phyloP scores from a whole-genome alignment of 2,329 filamentous ascomycete genomes.

The Apiospora saccharicola region DNA sequence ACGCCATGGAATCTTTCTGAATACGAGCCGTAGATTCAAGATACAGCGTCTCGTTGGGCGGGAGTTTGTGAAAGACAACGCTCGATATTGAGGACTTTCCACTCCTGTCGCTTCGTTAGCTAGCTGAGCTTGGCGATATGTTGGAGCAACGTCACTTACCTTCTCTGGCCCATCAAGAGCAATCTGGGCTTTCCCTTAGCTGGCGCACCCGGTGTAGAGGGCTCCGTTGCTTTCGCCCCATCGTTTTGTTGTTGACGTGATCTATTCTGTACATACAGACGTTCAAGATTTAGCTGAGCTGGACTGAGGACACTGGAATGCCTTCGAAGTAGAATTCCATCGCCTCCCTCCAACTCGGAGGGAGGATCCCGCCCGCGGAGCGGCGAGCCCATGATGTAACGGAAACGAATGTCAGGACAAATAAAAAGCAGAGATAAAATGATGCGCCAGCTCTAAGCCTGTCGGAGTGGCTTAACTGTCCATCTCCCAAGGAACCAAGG shows the following conservation, averaged over 20 bases:
- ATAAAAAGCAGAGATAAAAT: not conserved
- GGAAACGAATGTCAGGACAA: conserved; percentile 20
- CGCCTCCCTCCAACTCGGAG: conserved; percentile 32
- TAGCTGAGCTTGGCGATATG: not conserved
- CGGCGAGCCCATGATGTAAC: conserved; percentile 39
- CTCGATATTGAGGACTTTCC: conserved; percentile 98
- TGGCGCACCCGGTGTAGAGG: conserved; percentile 50
- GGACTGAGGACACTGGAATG: conserved; percentile 55
- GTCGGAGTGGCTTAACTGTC: conserved; percentile 7
- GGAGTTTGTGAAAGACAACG: conserved; percentile 98
- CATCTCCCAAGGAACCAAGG: conserved; percentile 15
- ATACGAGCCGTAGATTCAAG: conserved; percentile 94
- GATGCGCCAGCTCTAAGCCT: conserved; percentile 13
- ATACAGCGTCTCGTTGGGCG: conserved; percentile 93
- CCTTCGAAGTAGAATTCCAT: conserved; percentile 29
- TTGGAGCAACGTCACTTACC: conserved; percentile 61
- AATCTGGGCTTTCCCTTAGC: conserved; percentile 80
- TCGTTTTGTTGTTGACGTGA: conserved; percentile 57
- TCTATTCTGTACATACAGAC: conserved; percentile 68
- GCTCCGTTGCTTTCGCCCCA: conserved; percentile 53
- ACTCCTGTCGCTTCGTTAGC: conserved; percentile 65
- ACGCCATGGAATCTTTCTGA: conserved; percentile 96
- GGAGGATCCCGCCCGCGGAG: conserved; percentile 37
- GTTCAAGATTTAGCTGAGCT: conserved; percentile 69
- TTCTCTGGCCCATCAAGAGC: conserved; percentile 92